phyloP scores from a whole-genome alignment of 2,329 filamentous ascomycete species.

The Apiospora marii region DNA sequence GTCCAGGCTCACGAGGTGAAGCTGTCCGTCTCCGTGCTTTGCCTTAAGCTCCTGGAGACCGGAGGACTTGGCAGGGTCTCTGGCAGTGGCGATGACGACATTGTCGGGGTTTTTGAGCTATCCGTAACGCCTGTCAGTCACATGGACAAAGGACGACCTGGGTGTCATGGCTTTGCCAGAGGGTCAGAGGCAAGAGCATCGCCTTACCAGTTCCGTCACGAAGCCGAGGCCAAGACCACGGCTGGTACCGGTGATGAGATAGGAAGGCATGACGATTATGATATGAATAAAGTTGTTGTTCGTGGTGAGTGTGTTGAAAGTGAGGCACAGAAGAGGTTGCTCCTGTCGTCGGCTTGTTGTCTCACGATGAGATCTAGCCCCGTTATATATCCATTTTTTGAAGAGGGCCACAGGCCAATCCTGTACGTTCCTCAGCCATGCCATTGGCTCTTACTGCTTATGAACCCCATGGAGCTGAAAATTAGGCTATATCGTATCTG shows the following conservation, averaged over 20 bases:
- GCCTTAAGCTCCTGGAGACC: slow-evolving; percentile 2
- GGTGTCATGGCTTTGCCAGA: neutral
- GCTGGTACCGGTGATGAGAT: slow-evolving; percentile 9
- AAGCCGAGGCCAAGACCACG: neutral
- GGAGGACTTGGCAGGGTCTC: neutral
- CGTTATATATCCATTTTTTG: slow-evolving; percentile 4
- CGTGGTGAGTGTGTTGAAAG: neutral
- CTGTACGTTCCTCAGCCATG: neutral
- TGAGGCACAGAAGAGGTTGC: neutral
- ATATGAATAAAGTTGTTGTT: neutral
- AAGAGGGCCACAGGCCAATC: neutral
- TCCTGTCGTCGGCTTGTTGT: neutral
- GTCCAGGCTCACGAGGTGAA: neutral
- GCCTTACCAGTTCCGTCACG: slow-evolving; percentile 1
- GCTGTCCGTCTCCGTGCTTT: neutral
- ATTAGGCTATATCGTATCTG: neutral
- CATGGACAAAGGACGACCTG: too few species aligned
- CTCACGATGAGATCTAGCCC: neutral
- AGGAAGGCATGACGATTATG: neutral
- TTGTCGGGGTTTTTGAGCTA: neutral
- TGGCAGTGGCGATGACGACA: neutral
- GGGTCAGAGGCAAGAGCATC: neutral
- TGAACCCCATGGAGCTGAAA: neutral
- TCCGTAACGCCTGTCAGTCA: neutral
- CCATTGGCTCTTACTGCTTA: neutral